Base-by-base conservation (phyloP, 2,329 filamentous ascomycete species). In the Amesomyces nigricolor region DNA sequence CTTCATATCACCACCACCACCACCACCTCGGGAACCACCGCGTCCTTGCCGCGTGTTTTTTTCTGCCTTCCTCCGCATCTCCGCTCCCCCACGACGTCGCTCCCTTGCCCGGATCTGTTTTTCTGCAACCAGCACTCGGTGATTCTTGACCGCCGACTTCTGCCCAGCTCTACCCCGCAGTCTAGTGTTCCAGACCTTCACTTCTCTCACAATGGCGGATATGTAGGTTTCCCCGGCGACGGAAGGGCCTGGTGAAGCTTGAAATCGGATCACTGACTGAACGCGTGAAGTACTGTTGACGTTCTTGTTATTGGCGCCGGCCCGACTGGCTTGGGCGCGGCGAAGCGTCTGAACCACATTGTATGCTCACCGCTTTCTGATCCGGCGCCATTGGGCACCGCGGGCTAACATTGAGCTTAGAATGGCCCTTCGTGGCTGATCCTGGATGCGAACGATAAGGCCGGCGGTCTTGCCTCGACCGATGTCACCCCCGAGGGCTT, bases 271-370 rank as follows among this genome's bases (percentile, higher is more conserved):
- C 16, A 45, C 62, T 62, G 38, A 65, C 43, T 13, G 5, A 58
- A 58, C 26, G n/a, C 45, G 19, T 56, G 13, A 73, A 95, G 91
- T 73, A 86, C 90, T 69, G 90, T 97, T 72, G 94, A 99, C 76
- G 88, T 99, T 66, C 89, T 99, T 71, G 86, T 99, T 74, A 96
- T 97, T 78, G 94, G 94, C 71, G 92, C 92, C 76, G 94, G 94
- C 71, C 94, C 94, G 67, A 97, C 94, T 70, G 94, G 94, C 76
- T 84, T 97, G 66, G 94, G 94, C 80, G 94, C 94, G 72, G 94
- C 94, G 67, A 99, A 99, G 81, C 89, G 94, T 72, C 83, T 99
- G 64, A 88, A 97, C 75, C 94, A 99, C 76, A 86, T 96, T 70
- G 94, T 97, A 80, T 65, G 86, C 71, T 61, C 64, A 63, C 68